These are phyloP conservation scores for Blastocystis sp. DNA, from an alignment of 352 stramenopile genomes.

Conservation along the genomic window DNA sequence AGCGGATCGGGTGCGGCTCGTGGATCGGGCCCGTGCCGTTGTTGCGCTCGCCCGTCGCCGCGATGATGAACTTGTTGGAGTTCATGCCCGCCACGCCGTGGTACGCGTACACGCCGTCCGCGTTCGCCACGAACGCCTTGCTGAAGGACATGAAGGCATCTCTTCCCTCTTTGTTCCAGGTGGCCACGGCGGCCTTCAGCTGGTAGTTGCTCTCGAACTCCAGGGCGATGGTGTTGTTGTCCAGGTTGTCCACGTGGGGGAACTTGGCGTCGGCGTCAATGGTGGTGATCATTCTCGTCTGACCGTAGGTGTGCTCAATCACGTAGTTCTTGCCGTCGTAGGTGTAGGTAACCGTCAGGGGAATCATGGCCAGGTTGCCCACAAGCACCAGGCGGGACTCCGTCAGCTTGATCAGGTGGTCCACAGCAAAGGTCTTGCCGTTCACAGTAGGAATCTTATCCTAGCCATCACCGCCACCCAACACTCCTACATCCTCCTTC, in stretches of 20 bases:
- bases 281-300: conserved; percentile 1
- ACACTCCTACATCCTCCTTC: neutral
- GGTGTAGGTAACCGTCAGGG: neutral
- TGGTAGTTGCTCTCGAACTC: conserved; percentile 28
- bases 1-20: neutral
- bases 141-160: neutral
- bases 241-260: conserved; percentile 43
- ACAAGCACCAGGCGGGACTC: conserved; percentile 5
- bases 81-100: conserved; percentile 45
- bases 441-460: neutral
- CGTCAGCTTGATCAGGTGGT: conserved; percentile 26
- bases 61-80: conserved; percentile 39
- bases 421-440: neutral
- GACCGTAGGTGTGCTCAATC: neutral
- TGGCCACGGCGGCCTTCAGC: neutral
- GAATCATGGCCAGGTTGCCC: neutral
- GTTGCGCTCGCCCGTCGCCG: conserved; percentile 1
- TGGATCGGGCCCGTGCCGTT: neutral
- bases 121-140: neutral
- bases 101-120: conserved; percentile 16
- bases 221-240: conserved; percentile 13
- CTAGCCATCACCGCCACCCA: neutral
- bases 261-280: neutral
- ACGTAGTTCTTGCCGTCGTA: conserved; percentile 22
- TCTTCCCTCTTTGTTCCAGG: neutral